Base-by-base conservation (phyloP, 805 yeast species). In the Phaffomyces thermotolerans region DNA sequence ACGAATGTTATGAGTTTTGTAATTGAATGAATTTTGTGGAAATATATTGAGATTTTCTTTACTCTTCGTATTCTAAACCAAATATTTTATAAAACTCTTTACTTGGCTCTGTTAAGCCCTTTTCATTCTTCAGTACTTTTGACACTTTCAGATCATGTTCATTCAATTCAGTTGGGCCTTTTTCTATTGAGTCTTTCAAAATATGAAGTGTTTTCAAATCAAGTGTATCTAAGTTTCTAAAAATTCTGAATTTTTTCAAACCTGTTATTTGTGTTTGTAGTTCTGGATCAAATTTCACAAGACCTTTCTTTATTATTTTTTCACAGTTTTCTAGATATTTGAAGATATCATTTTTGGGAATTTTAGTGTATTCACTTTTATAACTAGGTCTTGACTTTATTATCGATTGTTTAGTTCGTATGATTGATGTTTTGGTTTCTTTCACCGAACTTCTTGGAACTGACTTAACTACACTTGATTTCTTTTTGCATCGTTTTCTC, bases 161-260 rank as follows among this genome's bases (percentile, higher is more conserved):
- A 31, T 7, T 31, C 17, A 54, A 17, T 20, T 44, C 39, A 13
- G 22, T 20, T 12, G 4, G 31, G 52, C 57, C 8, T 34, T 17
- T 13, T 47, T 49, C 50, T 7, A 40, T 15, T 5, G 42, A 49
- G 7, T 45, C 44, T 25, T 35, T 33, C n/a, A 54, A 13, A 3
- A 54, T 6, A 30, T 44, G 41, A 8, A 56, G 22, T 0, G 53
- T 47, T 12, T 38, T 40, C 34, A 49, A 37, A 27, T 49, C 45
- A 2, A 51, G 8, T 8, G n/a, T 38, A 18, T 43, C 37, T 31
- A 56, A 31, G 18, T 41, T 43, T 34, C 48, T 56, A 33, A 56
- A 50, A 12, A 52, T 36, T 22, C 40, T 42, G 33, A 48, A 56
- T 13, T 41, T 46, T 9, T 41, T 32, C 22, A 56, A 38, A 3